Base-by-base conservation (phyloP, 768 basidiomycete genomes). In the Plicaturopsis crispa region DNA sequence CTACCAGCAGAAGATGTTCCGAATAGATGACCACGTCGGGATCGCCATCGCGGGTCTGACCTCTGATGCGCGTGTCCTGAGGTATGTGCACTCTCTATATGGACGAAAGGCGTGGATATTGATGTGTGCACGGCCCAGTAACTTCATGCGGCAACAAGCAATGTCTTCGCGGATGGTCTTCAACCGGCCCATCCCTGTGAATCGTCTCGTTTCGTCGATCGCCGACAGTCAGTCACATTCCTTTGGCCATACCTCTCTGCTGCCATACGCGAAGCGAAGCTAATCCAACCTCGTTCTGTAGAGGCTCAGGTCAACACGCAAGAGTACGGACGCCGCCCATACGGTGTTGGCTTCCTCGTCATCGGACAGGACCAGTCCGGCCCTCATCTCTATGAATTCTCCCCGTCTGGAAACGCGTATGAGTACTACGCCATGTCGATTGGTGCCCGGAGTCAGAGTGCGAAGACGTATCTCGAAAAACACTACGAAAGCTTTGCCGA, bases 1-100 rank as follows among this genome's bases (percentile, higher is more conserved):
- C n/a, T 98, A 98, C 72, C 96, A 99, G 59, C 93, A 98, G 69
- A 98, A 99, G 75, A 87, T 98, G 84, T 96, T 94, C 62, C 76
- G 92, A 54, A 94, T 99, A 80, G 96, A 99, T 56, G 92, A 98
- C 61, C 96, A 99, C 66, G 82, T 96, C 50, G 96, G 96, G n/a
- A 91, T 99, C 53, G 94, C 93, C 35, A 98, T 99, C 57, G 96
- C 96, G 36, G 96, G 96, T n/a, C 67, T 99, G 45, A 99, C 96
- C 6, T 92, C 88, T 33, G 96, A 99, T 68, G 96, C 96, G 31
- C 85, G 96, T 58, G 96, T 98, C 2, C 63, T 99, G 50, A 94
- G 90, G 93, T 33, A 13, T 19, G 20, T 37, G 18, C 20, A 24
- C 13, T 13, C 5, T 11, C 21, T 5, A 7, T 35, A 35, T n/a